Conservation (phyloP, 805 yeast species). For the Phaffomyces thermotolerans region DNA sequence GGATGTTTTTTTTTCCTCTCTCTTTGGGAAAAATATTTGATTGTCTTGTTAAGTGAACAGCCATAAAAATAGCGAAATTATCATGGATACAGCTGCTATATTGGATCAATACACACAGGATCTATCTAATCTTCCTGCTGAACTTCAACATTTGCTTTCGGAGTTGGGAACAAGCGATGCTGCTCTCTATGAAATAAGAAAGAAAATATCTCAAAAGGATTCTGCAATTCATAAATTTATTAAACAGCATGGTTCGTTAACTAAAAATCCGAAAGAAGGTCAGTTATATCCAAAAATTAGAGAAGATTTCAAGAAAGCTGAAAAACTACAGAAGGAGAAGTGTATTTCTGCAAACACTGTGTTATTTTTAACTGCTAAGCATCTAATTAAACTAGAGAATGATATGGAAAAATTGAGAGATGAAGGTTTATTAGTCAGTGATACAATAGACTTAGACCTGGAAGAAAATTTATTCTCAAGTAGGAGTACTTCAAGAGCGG, state of each 20-base stretch:
- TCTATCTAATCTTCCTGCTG: conserved; percentile 81
- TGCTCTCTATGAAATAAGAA: conserved; percentile 56
- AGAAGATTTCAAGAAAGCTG: conserved; percentile 56
- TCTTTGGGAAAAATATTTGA: too few relatives aligned
- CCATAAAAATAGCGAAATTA: conserved; percentile 21
- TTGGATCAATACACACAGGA: conserved; percentile 66
- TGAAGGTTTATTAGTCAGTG: conserved; percentile 68
- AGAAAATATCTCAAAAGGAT: conserved; percentile 64
- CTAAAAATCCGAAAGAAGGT: conserved; percentile 76
- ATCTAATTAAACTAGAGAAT: conserved; percentile 61
- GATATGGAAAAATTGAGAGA: conserved; percentile 70
- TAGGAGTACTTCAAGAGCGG: conserved; percentile 24
- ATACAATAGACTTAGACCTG: conserved; percentile 27
- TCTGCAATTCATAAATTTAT: conserved; percentile 77
- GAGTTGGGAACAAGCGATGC: conserved; percentile 70
- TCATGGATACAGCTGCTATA: conserved; percentile 90
- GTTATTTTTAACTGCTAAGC: conserved; percentile 67
- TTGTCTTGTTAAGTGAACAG: too few relatives aligned
- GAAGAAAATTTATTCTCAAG: conserved; percentile 31
- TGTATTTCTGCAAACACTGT: conserved; percentile 77
- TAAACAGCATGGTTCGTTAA: conserved; percentile 72
- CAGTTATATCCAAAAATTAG: conserved; percentile 57
- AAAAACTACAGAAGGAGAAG: conserved; percentile 68
- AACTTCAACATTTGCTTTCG: conserved; percentile 69
- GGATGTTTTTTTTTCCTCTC: too few relatives aligned